Percentiles rank a stretch among this genome's conserved stretches.
Evolutionary conservation across 495 filamentous ascomycete genomes (phyloP).

Genomic region (Hypoxylon intermedium): DNA sequence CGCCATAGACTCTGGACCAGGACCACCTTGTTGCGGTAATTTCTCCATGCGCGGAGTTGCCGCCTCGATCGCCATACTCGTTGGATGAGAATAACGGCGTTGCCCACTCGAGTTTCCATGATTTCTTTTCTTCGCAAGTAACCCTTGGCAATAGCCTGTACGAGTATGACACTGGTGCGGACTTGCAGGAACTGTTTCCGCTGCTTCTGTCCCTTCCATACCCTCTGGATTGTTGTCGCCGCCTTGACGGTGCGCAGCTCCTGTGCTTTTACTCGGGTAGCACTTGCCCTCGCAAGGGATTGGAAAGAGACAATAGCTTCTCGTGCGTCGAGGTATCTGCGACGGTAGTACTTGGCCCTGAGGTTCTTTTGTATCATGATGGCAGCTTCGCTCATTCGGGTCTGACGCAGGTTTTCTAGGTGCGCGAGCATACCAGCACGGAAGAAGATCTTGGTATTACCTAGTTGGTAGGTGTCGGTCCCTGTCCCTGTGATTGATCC

Average conservation of each 20-base stretch:
- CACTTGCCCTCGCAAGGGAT: constrained; percentile 71
- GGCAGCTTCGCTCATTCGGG: constrained; percentile 88
- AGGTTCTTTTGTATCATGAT: constrained; percentile 99
- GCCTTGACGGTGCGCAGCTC: constrained; percentile 83
- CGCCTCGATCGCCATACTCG: constrained; percentile 83
- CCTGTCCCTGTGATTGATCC: constrained; percentile 77
- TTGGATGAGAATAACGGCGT: constrained; percentile 90
- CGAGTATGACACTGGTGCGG: constrained; percentile 80
- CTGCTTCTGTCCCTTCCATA: constrained; percentile 91
- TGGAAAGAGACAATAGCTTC: constrained; percentile 82
- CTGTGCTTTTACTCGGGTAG: constrained; percentile 78
- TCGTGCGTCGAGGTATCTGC: constrained; percentile 87
- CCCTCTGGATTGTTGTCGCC: constrained; percentile 90
- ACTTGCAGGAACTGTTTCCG: constrained; percentile 77
- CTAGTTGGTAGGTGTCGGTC: constrained; percentile 93
- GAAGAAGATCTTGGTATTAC: constrained; percentile 99
- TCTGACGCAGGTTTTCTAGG: constrained; percentile 91
- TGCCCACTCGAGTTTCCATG: constrained; percentile 90
- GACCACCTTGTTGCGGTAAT: constrained; percentile 85
- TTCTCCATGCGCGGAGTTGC: constrained; percentile 81
- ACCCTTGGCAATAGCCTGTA: constrained; percentile 89
- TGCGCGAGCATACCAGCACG: constrained; percentile 98
- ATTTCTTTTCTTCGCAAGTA: constrained; percentile 87
- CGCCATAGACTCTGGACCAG: constrained; percentile 95
- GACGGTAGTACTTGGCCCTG: constrained; percentile 91